Evolutionary conservation across 495 filamentous ascomycete species (phyloP).

Genomic region (Penicillium coffeae): DNA sequence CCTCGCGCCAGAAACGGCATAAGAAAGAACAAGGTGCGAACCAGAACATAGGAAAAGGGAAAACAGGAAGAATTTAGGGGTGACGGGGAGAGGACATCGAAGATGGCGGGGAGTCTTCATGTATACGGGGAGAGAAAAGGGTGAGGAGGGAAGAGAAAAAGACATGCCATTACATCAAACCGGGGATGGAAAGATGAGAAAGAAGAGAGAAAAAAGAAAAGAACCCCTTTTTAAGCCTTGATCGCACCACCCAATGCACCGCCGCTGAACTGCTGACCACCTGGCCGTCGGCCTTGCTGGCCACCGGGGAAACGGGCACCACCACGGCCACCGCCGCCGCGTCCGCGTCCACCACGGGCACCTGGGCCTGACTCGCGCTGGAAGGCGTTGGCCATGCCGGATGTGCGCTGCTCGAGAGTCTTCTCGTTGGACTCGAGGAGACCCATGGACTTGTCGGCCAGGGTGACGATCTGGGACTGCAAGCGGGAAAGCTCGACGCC

Average conservation of each 20-base stretch:
- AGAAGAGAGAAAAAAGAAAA: conserved; percentile 23
- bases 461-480: conserved; percentile 88
- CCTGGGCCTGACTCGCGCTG: conserved; percentile 78
- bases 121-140: conserved; percentile 7
- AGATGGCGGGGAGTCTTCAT: not conserved
- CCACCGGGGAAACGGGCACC: conserved; percentile 52
- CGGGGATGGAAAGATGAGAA: conserved; percentile 18
- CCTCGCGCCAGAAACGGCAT: conserved; percentile 19
- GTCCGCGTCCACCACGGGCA: conserved; percentile 64
- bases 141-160: conserved; percentile 23
- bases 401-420: conserved; percentile 91
- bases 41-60: conserved; percentile 10
- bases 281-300: conserved; percentile 46
- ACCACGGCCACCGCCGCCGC: conserved; percentile 63
- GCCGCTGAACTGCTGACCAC: conserved; percentile 60
- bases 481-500: conserved; percentile 95
- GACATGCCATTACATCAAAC: conserved; percentile 41
- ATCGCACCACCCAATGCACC: conserved; percentile 63
- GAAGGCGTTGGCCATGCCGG: conserved; percentile 92
- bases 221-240: conserved; percentile 50
- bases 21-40: conserved; percentile 17
- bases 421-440: conserved; percentile 97
- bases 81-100: not conserved
- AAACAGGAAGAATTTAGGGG: conserved; percentile 9
- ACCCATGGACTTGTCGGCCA: conserved; percentile 92